Conservation (phyloP, 805 yeast genomes). For the Myxozyma monticola region DNA sequence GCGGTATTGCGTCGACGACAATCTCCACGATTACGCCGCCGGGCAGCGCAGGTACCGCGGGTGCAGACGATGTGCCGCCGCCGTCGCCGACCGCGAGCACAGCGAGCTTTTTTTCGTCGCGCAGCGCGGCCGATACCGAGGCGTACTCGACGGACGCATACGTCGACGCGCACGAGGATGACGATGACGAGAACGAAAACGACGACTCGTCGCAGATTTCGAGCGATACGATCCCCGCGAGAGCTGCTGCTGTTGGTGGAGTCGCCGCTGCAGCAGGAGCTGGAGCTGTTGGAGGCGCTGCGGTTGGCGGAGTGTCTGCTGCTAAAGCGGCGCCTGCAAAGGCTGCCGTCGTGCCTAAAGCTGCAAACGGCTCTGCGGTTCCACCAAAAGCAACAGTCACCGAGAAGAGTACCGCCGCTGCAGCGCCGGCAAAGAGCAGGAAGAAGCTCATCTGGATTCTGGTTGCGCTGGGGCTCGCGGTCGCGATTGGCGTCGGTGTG, state of each 20-base stretch:
- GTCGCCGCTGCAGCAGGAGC: slow-evolving; percentile 1
- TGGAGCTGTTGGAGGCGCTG: background rate
- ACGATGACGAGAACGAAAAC: slow-evolving; percentile 7
- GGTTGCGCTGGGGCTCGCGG: slow-evolving; percentile 11
- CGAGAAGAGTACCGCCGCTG: background rate
- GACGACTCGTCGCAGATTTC: slow-evolving; percentile 13
- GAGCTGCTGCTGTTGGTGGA: slow-evolving; percentile 10
- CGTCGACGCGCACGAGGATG: slow-evolving; percentile 13
- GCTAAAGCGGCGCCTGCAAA: background rate
- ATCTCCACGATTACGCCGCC: no score
- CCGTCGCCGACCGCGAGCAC: slow-evolving; percentile 28
- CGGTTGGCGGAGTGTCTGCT: background rate
- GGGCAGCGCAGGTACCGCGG: no score
- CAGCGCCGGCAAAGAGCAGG: background rate
- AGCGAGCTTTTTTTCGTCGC: slow-evolving; percentile 19
- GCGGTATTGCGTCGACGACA: no score
- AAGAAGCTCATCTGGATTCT: background rate
- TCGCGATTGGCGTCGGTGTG: slow-evolving; percentile 30
- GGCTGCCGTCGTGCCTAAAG: background rate
- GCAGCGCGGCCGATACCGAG: background rate
- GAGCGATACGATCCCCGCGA: slow-evolving; percentile 13
- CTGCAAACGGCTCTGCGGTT: slow-evolving; percentile 5
- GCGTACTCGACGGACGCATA: slow-evolving; percentile 18
- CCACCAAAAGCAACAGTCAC: background rate
- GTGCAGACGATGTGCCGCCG: no score